These are phyloP conservation scores for Aethionema arabicum DNA, from an alignment of 345 rosid genomes.

Conservation along the genomic window DNA sequence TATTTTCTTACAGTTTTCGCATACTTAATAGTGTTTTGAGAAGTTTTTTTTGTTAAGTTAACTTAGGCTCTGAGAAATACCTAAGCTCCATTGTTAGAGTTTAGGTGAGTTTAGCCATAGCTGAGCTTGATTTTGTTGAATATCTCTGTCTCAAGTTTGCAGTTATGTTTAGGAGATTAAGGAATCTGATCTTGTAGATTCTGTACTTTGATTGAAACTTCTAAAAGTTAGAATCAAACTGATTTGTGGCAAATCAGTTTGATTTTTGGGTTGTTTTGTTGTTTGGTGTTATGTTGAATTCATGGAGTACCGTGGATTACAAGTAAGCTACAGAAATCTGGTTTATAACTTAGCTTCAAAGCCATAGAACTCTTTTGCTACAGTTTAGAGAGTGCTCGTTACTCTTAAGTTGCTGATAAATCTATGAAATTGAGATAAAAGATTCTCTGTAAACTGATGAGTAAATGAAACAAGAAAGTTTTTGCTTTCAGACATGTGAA, in stretches of 20 bases:
- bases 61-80: constrained; percentile 7
- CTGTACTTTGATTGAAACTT: not conserved
- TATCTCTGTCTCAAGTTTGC: not conserved
- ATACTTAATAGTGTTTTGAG: no score
- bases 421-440: not conserved
- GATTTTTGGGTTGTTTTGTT: constrained; percentile 5
- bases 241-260: not conserved
- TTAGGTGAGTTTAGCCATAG: no score
- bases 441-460: not conserved
- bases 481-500: no score
- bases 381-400: constrained; percentile 9
- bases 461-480: no score
- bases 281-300: constrained; percentile 1
- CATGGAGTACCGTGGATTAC: not conserved
- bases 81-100: no score
- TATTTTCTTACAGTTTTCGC: no score
- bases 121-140: not conserved
- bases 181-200: constrained; percentile 13
- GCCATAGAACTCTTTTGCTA: not conserved
- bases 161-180: not conserved
- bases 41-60: no score
- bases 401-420: not conserved
- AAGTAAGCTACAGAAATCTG: constrained; percentile 2
- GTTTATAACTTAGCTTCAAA: not conserved
- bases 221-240: not conserved